Percentiles rank a stretch among this genome's conserved stretches.
Evolutionary conservation across 2,329 filamentous ascomycete species (phyloP).

Genomic region (Penicillium hordei): DNA sequence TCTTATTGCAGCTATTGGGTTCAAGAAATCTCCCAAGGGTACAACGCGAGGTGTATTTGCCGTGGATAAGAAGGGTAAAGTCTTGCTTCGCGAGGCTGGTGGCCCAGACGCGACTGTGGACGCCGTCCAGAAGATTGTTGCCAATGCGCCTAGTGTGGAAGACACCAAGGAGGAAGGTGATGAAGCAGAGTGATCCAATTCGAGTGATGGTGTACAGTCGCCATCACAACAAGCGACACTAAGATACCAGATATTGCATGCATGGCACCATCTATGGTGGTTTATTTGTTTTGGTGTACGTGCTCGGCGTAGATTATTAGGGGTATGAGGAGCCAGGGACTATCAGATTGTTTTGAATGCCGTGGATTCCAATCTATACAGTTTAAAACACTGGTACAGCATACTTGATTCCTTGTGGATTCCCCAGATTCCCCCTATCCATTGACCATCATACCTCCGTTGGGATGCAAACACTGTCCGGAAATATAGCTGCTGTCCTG

Average conservation of each 20-base stretch:
- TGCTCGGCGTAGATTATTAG: too few relatives aligned
- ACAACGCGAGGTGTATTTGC: slow-evolving; percentile 87
- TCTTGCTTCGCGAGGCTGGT: slow-evolving; percentile 72
- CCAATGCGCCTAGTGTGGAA: slow-evolving; percentile 36
- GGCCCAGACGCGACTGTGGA: slow-evolving; percentile 76
- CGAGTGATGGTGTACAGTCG: background rate
- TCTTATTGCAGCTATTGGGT: slow-evolving; percentile 81
- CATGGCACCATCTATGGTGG: background rate
- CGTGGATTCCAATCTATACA: slow-evolving; percentile 1
- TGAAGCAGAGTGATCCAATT: slow-evolving; percentile 1
- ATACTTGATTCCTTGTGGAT: background rate
- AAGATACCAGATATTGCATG: slow-evolving; percentile 4
- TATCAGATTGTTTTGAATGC: background rate
- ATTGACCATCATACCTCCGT: slow-evolving; percentile 59
- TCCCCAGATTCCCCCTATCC: slow-evolving; percentile 32
- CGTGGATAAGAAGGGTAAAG: slow-evolving; percentile 76
- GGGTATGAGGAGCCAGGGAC: background rate
- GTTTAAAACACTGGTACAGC: background rate
- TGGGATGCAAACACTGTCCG: slow-evolving; percentile 69
- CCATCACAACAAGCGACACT: slow-evolving; percentile 1
- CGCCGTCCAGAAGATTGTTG: slow-evolving; percentile 70
- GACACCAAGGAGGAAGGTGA: slow-evolving; percentile 11
- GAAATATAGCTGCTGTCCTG: slow-evolving; percentile 71
- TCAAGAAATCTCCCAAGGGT: slow-evolving; percentile 79
- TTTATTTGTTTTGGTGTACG: background rate